Percentiles rank a stretch among this genome's conserved stretches.
phyloP scores from a whole-genome alignment of 2,329 filamentous ascomycete species.

The Diaporthe longicolla region DNA sequence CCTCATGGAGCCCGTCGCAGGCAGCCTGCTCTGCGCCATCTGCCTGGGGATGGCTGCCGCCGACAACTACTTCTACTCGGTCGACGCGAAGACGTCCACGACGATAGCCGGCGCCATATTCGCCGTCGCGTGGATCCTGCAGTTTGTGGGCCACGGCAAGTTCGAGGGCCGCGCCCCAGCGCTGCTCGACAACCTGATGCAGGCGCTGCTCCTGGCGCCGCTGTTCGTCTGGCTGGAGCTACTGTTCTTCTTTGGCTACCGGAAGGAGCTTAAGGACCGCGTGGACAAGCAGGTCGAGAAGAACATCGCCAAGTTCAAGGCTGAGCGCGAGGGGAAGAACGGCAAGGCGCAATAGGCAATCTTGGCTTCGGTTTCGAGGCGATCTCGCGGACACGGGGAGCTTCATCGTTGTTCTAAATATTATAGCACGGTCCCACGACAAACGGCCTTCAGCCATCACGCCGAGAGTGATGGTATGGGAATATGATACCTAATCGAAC shows the following conservation, averaged over 20 bases:
- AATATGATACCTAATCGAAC: neutral
- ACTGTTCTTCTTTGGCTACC: constrained; percentile 91
- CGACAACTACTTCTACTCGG: constrained; percentile 79
- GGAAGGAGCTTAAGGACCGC: constrained; percentile 86
- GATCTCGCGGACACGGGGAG: neutral
- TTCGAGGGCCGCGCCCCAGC: constrained; percentile 93
- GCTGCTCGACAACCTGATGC: constrained; percentile 89
- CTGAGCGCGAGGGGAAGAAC: constrained; percentile 64
- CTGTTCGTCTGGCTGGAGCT: constrained; percentile 98
- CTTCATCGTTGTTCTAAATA: neutral
- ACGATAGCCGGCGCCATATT: constrained; percentile 76
- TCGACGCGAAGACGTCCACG: constrained; percentile 64
- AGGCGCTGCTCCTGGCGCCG: constrained; percentile 92
- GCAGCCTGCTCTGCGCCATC: constrained; percentile 80
- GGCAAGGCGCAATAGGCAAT: constrained; percentile 64
- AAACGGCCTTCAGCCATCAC: neutral
- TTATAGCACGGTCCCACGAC: neutral
- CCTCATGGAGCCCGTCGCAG: constrained; percentile 93
- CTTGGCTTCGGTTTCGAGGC: too few relatives aligned
- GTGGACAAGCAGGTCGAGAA: constrained; percentile 81
- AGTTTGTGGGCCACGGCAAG: constrained; percentile 91
- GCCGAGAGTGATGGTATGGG: too few relatives aligned
- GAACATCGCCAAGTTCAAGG: constrained; percentile 82
- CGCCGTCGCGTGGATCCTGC: constrained; percentile 83
- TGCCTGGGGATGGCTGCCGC: constrained; percentile 82